A percentile compares a stretch with the other conserved stretches of the same genome.
Conservation (phyloP, 176 grass and related monocot genomes). For the Hyparrhenia diplandra region DNA sequence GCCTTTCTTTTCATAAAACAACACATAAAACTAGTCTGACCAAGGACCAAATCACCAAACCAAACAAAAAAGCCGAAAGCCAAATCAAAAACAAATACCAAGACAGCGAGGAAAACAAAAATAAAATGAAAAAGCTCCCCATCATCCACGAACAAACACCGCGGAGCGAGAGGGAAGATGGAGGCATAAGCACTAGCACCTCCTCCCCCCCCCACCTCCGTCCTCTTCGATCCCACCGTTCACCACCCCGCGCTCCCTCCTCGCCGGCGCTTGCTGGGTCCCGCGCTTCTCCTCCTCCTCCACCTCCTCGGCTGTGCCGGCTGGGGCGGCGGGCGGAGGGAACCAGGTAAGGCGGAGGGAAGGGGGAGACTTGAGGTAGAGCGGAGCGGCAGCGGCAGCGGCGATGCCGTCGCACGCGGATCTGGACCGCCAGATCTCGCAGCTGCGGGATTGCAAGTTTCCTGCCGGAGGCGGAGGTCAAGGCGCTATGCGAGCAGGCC, state of each 20-base stretch:
- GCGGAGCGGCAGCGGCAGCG: background rate
- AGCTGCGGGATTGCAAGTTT: slow-evolving; percentile 67
- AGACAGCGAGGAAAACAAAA: background rate
- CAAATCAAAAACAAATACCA: slow-evolving; percentile 48
- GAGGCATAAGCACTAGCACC: slow-evolving; percentile 2
- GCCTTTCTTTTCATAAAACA: slow-evolving; percentile 17
- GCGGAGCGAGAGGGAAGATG: too few relatives aligned
- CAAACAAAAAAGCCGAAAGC: slow-evolving; percentile 33
- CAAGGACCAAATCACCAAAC: too few relatives aligned
- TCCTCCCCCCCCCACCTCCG: background rate
- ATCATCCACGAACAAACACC: background rate
- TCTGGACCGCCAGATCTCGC: slow-evolving; percentile 77
- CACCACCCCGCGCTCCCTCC: background rate
- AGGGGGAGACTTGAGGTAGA: background rate
- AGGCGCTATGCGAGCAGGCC: slow-evolving; percentile 60
- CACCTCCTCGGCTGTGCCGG: background rate
- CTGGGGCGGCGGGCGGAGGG: background rate
- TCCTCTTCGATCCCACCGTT: too few relatives aligned
- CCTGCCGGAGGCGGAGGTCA: slow-evolving; percentile 54
- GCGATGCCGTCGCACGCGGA: slow-evolving; percentile 68
- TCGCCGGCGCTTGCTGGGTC: background rate
- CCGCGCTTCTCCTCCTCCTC: background rate
- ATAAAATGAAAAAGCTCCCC: background rate
- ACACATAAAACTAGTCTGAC: slow-evolving; percentile 21
- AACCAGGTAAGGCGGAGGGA: background rate